phyloP scores from a whole-genome alignment of 2,329 filamentous ascomycete species.

The Paradendryphiella salina region DNA sequence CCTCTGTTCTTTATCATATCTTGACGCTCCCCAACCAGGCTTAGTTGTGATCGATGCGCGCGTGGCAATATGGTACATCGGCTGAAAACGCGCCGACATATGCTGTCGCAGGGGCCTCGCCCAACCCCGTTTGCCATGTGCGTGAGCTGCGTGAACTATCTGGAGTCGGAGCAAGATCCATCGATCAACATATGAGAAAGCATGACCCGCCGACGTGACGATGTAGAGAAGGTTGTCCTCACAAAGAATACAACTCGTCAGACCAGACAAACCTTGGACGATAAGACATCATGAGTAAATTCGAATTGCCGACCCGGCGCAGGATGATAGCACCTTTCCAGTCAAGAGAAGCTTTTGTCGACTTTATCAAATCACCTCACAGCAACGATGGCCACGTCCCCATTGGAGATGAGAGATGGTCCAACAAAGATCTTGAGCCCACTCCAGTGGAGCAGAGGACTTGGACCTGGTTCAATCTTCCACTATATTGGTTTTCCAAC shows the following conservation, averaged over 20 bases:
- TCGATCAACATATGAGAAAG: conserved; percentile 12
- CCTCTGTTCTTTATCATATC: conserved; percentile 8
- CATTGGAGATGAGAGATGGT: conserved; percentile 27
- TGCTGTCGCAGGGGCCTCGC: background rate
- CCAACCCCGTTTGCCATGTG: conserved; percentile 3
- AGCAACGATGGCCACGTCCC: conserved; percentile 16
- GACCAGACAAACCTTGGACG: background rate
- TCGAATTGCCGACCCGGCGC: conserved; percentile 7
- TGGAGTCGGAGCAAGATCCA: background rate
- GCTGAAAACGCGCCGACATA: conserved; percentile 12
- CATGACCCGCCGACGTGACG: conserved; percentile 2
- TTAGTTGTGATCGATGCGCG: background rate
- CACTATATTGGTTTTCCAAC: conserved; percentile 30
- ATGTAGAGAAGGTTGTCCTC: background rate
- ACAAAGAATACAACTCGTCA: background rate
- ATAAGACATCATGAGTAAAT: conserved; percentile 9
- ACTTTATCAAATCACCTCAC: conserved; percentile 20
- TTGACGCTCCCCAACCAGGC: background rate
- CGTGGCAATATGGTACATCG: conserved; percentile 11
- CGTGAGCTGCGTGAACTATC: conserved; percentile 9
- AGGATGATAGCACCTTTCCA: conserved; percentile 16
- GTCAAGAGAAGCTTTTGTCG: conserved; percentile 27
- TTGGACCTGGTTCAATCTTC: conserved; percentile 36
- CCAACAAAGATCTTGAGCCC: conserved; percentile 33
- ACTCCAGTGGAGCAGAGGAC: conserved; percentile 28